Conservation (phyloP, 2,329 filamentous ascomycete genomes). For the Alternaria gaisen region DNA sequence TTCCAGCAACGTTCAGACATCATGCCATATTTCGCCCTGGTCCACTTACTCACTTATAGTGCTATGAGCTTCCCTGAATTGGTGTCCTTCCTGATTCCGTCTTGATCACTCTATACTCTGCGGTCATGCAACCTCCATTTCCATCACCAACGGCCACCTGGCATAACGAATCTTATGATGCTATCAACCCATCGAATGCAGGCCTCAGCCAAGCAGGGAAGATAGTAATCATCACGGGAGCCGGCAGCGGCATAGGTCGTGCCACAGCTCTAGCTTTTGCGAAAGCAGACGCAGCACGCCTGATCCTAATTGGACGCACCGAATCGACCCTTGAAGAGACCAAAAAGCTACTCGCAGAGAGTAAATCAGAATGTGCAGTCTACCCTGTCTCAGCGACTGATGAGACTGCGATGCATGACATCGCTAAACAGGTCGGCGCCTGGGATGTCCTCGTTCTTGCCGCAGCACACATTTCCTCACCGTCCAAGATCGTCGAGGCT, state of each 20-base stretch:
- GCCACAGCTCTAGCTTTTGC: slow-evolving; percentile 56
- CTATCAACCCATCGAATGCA: not conserved
- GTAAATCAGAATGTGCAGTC: slow-evolving; percentile 22
- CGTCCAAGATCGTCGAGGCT: slow-evolving; percentile 14
- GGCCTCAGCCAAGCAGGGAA: slow-evolving; percentile 21
- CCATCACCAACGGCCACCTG: slow-evolving; percentile 21
- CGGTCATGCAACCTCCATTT: not conserved
- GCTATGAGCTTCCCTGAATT: not conserved
- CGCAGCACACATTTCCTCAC: slow-evolving; percentile 22
- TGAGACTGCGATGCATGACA: slow-evolving; percentile 16
- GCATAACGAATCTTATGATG: slow-evolving; percentile 19
- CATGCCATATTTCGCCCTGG: not conserved
- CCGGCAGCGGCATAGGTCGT: slow-evolving; percentile 57
- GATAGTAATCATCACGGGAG: slow-evolving; percentile 29
- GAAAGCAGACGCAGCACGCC: slow-evolving; percentile 53
- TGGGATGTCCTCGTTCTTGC: slow-evolving; percentile 36
- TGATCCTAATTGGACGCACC: slow-evolving; percentile 56
- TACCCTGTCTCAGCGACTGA: slow-evolving; percentile 27
- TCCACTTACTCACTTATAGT: not conserved
- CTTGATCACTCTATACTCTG: not conserved
- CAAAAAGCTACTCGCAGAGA: slow-evolving; percentile 40
- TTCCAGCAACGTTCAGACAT: not conserved
- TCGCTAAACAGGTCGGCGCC: slow-evolving; percentile 19
- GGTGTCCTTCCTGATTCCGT: not conserved
- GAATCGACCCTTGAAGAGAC: slow-evolving; percentile 44